Base-by-base conservation (phyloP, 345 rosid genomes). In the Conringia planisiliqua region DNA sequence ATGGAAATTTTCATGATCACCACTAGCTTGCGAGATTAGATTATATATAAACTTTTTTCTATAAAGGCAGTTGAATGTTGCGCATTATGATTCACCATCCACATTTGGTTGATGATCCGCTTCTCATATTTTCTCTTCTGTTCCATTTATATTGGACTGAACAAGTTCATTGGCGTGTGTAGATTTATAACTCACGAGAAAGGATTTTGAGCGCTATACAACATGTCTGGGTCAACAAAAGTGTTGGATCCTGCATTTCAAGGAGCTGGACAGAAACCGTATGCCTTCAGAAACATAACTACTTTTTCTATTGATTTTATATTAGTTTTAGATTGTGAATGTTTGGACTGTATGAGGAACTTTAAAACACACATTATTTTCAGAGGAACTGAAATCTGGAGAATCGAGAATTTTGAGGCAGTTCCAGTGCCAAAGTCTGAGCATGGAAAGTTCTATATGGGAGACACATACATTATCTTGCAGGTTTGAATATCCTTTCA, bases 351-450 rank as follows among this genome's bases (percentile, higher is more conserved):
- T 70, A 10, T 64, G 57, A 56, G 38, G 32, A 5, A 66, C 84
- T 85, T 79, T 24, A 72, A 6, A 32, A 77, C n/a, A n/a, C n/a
- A 92, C 88, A 58, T 70, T 51, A 47, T 77, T 51, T 54, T 3
- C 54, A 96, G 99, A 58, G 99, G 99, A 65, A 86, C 90, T 81
- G 99, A 96, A 62, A 96, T 90, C 63, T 96, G 99, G 99, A 88
- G 98, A 72, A 92, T 92, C 46, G 98, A 96, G 87, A 85, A 96
- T 82, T 96, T 96, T 64, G 91, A 85, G 79, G 93, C 90, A 8
- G 95, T 89, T 81, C 88, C 88, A 8, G 62, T 92, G 66, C 97
- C 93, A 20, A 92, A 89, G 74, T 81, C 99, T 20, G 97, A 90
- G 6, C 67, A 92, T 85, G 99, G 99, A 65, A 96, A 96, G 76